Percentiles rank a stretch among this genome's conserved stretches.
Evolutionary conservation across 257 asterid species (phyloP).

Genomic region (Oldenlandia corymbosa): DNA sequence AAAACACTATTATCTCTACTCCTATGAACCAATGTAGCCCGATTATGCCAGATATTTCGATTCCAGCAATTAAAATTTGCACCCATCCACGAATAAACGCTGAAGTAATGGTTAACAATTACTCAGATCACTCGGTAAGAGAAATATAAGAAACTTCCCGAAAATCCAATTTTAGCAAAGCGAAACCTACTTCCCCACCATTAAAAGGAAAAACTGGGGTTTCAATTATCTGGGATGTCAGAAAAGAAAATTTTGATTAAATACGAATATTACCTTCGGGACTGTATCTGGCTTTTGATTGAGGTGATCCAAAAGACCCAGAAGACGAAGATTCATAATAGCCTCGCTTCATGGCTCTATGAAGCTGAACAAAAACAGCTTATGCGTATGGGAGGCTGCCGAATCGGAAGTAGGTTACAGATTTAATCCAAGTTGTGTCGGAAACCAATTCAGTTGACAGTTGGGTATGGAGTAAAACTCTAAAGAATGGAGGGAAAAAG

Average conservation of each 20-base stretch:
- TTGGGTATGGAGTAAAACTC: background rate
- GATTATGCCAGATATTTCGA: constrained; percentile 1
- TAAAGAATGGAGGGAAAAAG: constrained; percentile 12
- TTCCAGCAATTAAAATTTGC: background rate
- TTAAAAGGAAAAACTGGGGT: background rate
- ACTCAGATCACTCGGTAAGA: constrained; percentile 9
- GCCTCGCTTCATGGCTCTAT: constrained; percentile 63
- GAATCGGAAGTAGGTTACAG: constrained; percentile 6
- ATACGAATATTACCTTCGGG: constrained; percentile 50
- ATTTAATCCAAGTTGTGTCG: background rate
- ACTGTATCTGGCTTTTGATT: constrained; percentile 63
- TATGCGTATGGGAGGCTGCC: background rate
- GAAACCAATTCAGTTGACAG: background rate
- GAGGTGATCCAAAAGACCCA: constrained; percentile 64
- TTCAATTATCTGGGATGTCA: background rate
- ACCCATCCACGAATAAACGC: background rate
- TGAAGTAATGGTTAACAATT: background rate
- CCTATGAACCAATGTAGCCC: constrained; percentile 1
- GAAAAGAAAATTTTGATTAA: background rate
- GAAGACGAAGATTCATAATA: constrained; percentile 74
- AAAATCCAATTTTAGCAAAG: background rate
- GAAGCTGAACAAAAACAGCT: background rate
- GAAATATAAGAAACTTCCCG: constrained; percentile 14
- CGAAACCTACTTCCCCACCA: constrained; percentile 7
- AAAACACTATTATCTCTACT: background rate